phyloP scores from a whole-genome alignment of 140 eudicot species.

The Ambrosia hybrid region DNA sequence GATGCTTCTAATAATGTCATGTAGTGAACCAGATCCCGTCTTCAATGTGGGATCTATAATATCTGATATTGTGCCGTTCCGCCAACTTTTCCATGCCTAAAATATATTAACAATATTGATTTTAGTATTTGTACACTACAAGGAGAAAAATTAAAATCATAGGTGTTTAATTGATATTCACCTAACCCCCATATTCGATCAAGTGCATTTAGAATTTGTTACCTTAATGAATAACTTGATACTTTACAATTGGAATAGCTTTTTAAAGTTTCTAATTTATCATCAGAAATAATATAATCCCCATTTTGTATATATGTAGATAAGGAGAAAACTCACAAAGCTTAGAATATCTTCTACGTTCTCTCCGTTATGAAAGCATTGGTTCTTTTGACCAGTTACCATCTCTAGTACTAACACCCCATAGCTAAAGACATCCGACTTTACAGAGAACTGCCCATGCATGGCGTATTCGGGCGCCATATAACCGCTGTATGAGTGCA shows the following conservation, averaged over 20 bases:
- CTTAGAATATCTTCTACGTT: not conserved
- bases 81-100: slow-evolving; percentile 10
- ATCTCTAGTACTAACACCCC: slow-evolving; percentile 5
- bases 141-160: no score
- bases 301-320: not conserved
- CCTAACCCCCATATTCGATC: no score
- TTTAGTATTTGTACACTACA: not conserved
- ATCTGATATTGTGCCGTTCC: not conserved
- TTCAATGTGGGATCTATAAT: slow-evolving; percentile 2
- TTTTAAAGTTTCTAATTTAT: no score
- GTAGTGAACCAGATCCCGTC: not conserved
- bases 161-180: no score
- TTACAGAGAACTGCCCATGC: slow-evolving; percentile 6
- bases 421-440: slow-evolving; percentile 6
- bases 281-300: not conserved
- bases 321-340: not conserved
- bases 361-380: not conserved
- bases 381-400: slow-evolving; percentile 1
- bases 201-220: no score
- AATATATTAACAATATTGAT: not conserved
- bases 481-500: not conserved
- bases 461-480: slow-evolving; percentile 5
- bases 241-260: no score
- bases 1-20: not conserved
- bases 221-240: no score